Evolutionary conservation across 345 rosid genomes (phyloP).

Genomic region (Citrus glauca): DNA sequence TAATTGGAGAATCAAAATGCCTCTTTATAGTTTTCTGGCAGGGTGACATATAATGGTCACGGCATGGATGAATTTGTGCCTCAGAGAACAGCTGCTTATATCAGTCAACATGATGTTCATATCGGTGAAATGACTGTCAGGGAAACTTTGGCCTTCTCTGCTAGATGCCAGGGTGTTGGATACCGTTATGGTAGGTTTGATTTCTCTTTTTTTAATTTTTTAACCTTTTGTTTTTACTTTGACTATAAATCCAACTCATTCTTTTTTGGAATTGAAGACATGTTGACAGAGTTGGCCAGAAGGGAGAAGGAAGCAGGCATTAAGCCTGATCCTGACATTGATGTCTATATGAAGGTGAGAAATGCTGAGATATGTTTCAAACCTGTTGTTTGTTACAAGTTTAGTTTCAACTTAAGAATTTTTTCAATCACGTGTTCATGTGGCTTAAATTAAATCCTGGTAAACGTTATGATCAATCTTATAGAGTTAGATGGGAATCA

Average conservation of each 20-base stretch:
- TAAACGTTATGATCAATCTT: no score
- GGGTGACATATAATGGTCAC: no score
- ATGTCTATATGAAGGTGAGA: slow-evolving; percentile 72
- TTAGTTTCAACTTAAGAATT: no score
- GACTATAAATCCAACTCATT: neutral
- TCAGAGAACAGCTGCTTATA: no score
- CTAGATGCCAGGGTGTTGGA: no score
- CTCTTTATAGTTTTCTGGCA: no score
- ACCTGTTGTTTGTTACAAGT: neutral
- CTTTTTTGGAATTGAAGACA: slow-evolving; percentile 31
- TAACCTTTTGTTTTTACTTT: neutral
- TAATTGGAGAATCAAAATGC: neutral
- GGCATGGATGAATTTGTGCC: no score
- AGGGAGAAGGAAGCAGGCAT: slow-evolving; percentile 79
- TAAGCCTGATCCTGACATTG: slow-evolving; percentile 20
- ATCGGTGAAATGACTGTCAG: no score
- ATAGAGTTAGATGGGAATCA: neutral
- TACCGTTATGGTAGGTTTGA: no score
- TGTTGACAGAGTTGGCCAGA: slow-evolving; percentile 64
- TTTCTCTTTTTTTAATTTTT: no score
- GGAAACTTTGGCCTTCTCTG: no score
- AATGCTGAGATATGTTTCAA: neutral
- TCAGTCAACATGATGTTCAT: no score
- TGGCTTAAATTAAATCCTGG: neutral
- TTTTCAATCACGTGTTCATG: neutral